Evolutionary conservation across 495 filamentous ascomycete genomes (phyloP).

Genomic region (Bombardia bombarda): DNA sequence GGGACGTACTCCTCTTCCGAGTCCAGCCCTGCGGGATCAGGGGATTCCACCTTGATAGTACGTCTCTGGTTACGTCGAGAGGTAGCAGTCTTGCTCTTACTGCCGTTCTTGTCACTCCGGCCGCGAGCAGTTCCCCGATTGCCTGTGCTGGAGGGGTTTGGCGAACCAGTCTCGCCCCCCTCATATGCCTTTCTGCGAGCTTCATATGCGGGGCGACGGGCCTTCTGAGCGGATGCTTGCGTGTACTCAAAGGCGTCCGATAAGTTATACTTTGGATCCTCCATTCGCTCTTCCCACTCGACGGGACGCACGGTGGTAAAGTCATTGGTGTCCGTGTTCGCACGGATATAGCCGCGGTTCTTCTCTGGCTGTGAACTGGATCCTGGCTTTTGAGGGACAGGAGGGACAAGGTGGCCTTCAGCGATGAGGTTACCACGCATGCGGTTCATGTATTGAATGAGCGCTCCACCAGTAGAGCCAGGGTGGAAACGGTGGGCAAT

Average conservation of each 20-base stretch:
- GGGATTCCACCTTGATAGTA: conserved; percentile 1
- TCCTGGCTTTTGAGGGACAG: conserved; percentile 13
- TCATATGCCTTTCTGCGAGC: no score
- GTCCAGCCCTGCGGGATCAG: conserved; percentile 4
- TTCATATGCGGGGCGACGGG: no score
- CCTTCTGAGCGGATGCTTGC: not conserved
- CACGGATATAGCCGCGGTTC: conserved; percentile 25
- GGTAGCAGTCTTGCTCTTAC: no score
- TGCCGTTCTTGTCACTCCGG: no score
- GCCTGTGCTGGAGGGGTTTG: no score
- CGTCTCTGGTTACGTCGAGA: no score
- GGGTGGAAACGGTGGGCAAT: conserved; percentile 25
- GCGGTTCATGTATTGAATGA: conserved; percentile 23
- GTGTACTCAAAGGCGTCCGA: conserved; percentile 13
- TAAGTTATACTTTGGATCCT: conserved; percentile 19
- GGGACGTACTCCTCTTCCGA: conserved; percentile 7
- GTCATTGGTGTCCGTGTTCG: conserved; percentile 5
- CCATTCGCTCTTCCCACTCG: conserved; percentile 16
- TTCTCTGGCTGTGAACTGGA: conserved; percentile 4
- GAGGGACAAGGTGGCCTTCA: conserved; percentile 30
- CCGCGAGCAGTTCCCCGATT: no score
- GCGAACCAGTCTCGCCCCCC: no score
- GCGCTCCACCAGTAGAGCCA: conserved; percentile 19
- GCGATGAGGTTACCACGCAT: conserved; percentile 17
- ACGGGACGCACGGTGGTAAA: conserved; percentile 11